Evolutionary conservation across 805 yeast species (phyloP), one percentile per base, ranked within the genome.

Genomic region (Lipomyces sp.): DNA sequence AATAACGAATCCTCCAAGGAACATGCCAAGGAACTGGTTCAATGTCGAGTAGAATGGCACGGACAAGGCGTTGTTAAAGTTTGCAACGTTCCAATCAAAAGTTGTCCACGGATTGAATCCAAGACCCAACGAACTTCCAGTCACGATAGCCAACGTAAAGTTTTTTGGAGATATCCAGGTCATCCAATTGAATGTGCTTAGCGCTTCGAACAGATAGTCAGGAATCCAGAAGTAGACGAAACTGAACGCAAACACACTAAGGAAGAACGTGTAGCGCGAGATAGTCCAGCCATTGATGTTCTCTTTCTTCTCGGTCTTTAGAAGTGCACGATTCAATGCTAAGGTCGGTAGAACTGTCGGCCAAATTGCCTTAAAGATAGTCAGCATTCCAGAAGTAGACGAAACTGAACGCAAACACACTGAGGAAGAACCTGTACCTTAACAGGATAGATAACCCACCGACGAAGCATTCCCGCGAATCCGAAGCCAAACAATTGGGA

Each of bases 401-500:
- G 24, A 24, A 24, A 24, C 24, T 24, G 24, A 24, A 1, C 24
- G 24, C 24, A 1, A 24, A 24, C 24, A 24, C 24, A 24, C 24
- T 24, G 24, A 24, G 24, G 24, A 24, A 24, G 24, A 24, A 24
- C 24, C 24, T 24, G 24, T 24, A 24, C 24, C 24, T 24, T 24
- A 24, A 8, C 82, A 2, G 91, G 88, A 65, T 84, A 83, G 24
- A 89, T 87, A 67, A 89, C 80, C 48, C 87, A 79, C 68, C 84
- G 82, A 69, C 88, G 80, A 50, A 84, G 79, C 64, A 87, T 63
- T 35, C 93, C 92, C 57, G 90, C 90, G 61, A 86, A 75, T 34
- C 89, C 87, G 69, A 86, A 86, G 8, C 93, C 92, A 60, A 89
- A 80, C 70, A 85, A 79, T 75, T 88, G 91, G 50, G 89, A 82